Conservation (phyloP, 75 land plant genomes). For the Pseudotsuga menziesii region DNA sequence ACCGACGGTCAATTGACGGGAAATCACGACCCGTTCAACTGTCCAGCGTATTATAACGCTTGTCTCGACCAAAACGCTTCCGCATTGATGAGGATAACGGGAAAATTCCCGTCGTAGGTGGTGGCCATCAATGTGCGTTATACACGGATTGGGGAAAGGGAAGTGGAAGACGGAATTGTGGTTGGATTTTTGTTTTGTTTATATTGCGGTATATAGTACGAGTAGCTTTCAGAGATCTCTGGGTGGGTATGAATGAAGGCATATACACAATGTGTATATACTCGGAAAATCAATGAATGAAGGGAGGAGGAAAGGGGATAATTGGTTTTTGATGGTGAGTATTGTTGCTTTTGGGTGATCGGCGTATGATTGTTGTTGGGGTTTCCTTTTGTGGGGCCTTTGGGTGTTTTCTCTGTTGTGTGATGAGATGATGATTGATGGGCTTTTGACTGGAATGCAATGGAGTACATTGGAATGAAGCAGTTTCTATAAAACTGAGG, state of each 20-base stretch:
- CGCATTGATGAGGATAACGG: background rate
- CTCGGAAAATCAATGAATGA: background rate
- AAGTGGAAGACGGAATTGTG: background rate
- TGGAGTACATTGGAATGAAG: constrained; percentile 13
- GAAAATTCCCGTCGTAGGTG: background rate
- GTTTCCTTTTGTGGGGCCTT: constrained; percentile 10
- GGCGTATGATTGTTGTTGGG: background rate
- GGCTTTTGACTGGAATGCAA: constrained; percentile 12
- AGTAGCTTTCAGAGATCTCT: constrained; percentile 8
- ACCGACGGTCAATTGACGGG: background rate
- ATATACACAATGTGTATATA: background rate
- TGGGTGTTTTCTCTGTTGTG: background rate
- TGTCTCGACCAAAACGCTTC: background rate
- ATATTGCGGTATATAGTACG: background rate
- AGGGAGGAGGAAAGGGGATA: background rate
- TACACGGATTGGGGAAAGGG: background rate
- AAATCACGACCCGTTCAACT: background rate
- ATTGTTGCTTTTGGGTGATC: background rate
- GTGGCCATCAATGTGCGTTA: background rate
- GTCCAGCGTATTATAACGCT: background rate
- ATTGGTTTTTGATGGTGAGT: constrained; percentile 5
- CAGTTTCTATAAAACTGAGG: constrained; percentile 11
- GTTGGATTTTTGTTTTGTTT: constrained; percentile 4
- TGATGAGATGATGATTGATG: constrained; percentile 6
- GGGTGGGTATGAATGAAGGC: background rate